Base-by-base conservation (phyloP, 805 yeast genomes). In the Peterozyma toletana region DNA sequence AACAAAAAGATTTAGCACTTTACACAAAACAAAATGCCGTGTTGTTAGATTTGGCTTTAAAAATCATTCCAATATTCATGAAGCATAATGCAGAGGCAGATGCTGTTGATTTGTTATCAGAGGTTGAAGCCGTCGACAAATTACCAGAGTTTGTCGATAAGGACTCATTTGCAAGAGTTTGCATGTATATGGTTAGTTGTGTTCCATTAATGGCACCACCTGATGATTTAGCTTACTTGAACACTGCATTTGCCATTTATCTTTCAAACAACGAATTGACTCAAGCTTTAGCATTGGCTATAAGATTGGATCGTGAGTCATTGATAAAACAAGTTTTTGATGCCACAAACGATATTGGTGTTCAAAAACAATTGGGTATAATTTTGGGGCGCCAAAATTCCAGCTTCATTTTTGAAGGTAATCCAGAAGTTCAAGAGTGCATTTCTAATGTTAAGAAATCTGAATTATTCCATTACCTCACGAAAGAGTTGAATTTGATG, bases 61-160 rank as follows among this genome's bases (percentile, higher is more conserved):
- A 82, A 53, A 81, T 93, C 53, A 90, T 86, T 35, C 96, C 96
- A 34, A 85, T 81, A 56, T 91, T 93, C 67, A 73, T 93, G 52
- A 80, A 86, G 58, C 97, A 91, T 66, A 91, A 93, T 59, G 98
- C 96, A 36, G 99, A 93, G 65, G 96, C 96, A 16, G 99, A 93
- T 59, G 99, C 99, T 1, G 96, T 93, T 21, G 99, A 93, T 65
- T 69, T 93, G 52, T 72, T 93, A 50, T 71, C 89, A 47, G 99
- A 93, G 64, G 78, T 93, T 44, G 99, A 93, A 64, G 71, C 80
- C 43, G 84, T 93, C 52, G 95, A 86, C 55, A 78, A 81, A 58
- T 70, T 93, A 50, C 83, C 93, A 9, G 79, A 82, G 52, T 87
- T 77, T 59, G 95, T 90, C 42, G 98, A 93, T 60, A 82, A 80